Percentiles rank a stretch among this genome's conserved stretches.
These are phyloP conservation scores for Neocallimastix lanati DNA, from an alignment of 192 early-diverging fungal genomes.

Conservation along the genomic window DNA sequence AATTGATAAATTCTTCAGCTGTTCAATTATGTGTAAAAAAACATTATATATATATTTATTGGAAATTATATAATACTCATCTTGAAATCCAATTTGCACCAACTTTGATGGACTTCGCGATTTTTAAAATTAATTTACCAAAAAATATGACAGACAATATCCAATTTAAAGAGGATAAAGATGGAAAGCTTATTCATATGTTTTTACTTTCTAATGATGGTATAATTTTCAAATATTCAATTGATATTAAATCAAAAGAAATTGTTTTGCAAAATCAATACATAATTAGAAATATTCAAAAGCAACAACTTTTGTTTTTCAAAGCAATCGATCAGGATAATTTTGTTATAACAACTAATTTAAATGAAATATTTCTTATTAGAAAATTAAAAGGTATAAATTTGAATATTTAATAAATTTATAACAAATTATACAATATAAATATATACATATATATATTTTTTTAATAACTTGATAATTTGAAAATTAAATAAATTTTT, in stretches of 20 bases:
- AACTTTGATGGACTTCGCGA: not conserved
- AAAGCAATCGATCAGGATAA: not conserved
- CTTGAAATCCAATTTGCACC: not conserved
- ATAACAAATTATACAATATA: too few relatives aligned
- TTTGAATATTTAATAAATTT: too few relatives aligned
- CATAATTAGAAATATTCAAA: not conserved
- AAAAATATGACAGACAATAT: not conserved
- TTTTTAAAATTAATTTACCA: not conserved
- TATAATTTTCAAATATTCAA: not conserved
- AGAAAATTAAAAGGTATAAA: not conserved
- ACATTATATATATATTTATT: not conserved
- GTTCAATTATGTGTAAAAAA: not conserved
- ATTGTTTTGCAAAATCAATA: not conserved
- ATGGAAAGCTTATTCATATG: not conserved
- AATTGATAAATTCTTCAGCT: not conserved
- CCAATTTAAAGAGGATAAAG: not conserved
- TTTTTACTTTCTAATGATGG: not conserved
- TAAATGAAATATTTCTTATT: not conserved
- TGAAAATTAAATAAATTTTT: too few relatives aligned
- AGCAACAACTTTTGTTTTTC: not conserved
- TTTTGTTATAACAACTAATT: not conserved
- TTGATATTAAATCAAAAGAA: not conserved
- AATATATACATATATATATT: too few relatives aligned
- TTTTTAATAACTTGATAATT: too few relatives aligned
- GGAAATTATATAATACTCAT: not conserved